Base-by-base conservation (phyloP, 2,329 filamentous ascomycete genomes). In the Aaosphaeria pasadenensis region DNA sequence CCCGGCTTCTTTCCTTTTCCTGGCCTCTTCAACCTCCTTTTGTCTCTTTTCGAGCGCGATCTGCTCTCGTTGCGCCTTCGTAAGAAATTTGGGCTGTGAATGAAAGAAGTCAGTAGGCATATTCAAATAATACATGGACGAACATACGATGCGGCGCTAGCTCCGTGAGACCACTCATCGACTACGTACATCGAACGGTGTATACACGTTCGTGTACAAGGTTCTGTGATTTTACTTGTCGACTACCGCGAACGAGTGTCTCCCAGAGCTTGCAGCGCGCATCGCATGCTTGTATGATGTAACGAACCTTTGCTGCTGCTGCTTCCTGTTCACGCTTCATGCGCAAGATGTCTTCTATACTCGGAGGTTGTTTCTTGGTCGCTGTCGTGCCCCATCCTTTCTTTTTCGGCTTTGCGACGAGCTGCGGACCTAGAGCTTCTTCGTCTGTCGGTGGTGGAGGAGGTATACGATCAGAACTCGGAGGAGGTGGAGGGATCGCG, bases 241-340 rank as follows among this genome's bases (percentile, higher is more conserved):
- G 17, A 24, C 17, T 24, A 3, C 17, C 17, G 17, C 17, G 17
- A 24, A 24, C 17, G 17, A 24, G 17, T 24, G 2, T 24, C 17
- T 24, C 17, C 17, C 17, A 24, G 17, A 24, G 17, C 17, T 24
- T 24, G 17, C 17, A 24, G 17, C 17, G 17, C 17, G 2, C 17
- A 24, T 24, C 3, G 17, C 17, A 24, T 24, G 17, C 17, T 24
- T 24, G 24, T 2, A 11, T 11, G 4, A 4, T 41, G 2, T 9
- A 11, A 52, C 70, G 57, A 74, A 83, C 80, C 73, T 94, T 96
- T 47, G 89, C 82, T 7, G 89, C 87, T 11, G 87, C 89, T 33
- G 87, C 88, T 71, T 94, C 89, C 30, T 88, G 87, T 52, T 89
- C 89, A 65, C 88, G 89, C 77, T 95, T 95, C 73, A 91, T 87